Evolutionary conservation across 495 filamentous ascomycete species (phyloP), one percentile per base, ranked within the genome.

Genomic region (Peziza echinospora): DNA sequence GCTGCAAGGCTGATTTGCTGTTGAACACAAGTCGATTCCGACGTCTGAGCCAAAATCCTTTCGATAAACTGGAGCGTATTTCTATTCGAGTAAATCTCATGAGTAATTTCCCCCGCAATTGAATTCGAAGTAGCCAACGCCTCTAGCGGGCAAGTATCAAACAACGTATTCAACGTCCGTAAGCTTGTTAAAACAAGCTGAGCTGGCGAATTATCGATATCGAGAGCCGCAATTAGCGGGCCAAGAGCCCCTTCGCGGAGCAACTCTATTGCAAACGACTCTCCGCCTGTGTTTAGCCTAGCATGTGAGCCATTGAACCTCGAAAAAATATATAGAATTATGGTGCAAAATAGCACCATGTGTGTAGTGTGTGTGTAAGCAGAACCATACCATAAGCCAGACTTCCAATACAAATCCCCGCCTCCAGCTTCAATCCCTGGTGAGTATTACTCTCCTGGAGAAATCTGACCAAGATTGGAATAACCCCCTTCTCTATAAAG

Each of bases 371-470:
- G 9, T 9, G 28, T 13, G 42, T 21, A 44, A 40, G 52, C 17
- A 22, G 45, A 41, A 58, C 63, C 60, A 48, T 68, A 89, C 87
- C 89, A 64, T 80, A 75, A 37, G 82, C 82, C 52, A 97, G 66
- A 60, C 81, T 93, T 23, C 77, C 80, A 21, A 91, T 63, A 23
- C 93, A 69, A 47, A 87, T 71, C 47, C 85, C 71, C 24, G 81
- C 77, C 65, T 92, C 84, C 47, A 93, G 62, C 51, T 76, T 71
- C 34, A 76, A 71, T 34, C 75, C 70, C 42, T 80, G 74, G 52
- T 52, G 55, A 41, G 45, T 45, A 26, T 81, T 74, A 8, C 68
- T 66, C 25, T 63, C 59, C 43, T 53, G 50, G 44, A 93, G 62
- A 24, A 83, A 69, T 39, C 69, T 65, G 44, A 77, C 72, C 26